phyloP scores from a whole-genome alignment of 2,329 filamentous ascomycete genomes.

The Sclerotinia trifoliorum region DNA sequence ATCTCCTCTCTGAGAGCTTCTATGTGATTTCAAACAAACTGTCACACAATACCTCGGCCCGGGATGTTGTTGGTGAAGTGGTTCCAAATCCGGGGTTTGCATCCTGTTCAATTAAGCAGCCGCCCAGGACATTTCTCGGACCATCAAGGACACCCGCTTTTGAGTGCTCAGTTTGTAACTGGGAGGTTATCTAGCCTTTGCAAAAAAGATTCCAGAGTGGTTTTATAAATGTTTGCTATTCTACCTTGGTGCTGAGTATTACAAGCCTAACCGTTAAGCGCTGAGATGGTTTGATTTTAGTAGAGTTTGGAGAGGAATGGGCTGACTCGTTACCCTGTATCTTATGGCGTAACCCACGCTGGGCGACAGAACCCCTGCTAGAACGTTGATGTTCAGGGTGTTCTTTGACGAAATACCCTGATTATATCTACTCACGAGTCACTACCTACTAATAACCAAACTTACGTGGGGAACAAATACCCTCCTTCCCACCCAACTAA shows the following conservation, averaged over 20 bases:
- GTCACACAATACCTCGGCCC: not conserved
- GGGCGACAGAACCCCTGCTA: not conserved
- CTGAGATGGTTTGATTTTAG: not conserved
- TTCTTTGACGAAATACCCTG: not conserved
- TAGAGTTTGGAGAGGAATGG: not conserved
- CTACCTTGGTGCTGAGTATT: not conserved
- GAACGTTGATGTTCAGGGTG: not conserved
- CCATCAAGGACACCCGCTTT: not conserved
- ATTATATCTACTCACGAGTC: too few species aligned
- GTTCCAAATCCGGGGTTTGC: not conserved
- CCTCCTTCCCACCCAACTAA: constrained; percentile 4
- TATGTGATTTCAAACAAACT: not conserved
- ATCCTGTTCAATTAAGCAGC: not conserved
- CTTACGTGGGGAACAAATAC: not conserved
- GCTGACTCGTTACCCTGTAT: not conserved
- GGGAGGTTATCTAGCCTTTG: not conserved
- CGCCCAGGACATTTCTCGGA: constrained; percentile 9
- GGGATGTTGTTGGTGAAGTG: constrained; percentile 15
- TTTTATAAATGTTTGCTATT: not conserved
- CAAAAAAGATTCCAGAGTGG: not conserved
- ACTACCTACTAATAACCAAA: too few species aligned
- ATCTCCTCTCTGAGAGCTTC: not conserved
- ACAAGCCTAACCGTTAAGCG: not conserved
- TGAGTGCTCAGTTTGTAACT: not conserved
- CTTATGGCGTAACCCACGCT: not conserved